A percentile compares a stretch with the other conserved stretches of the same genome.
phyloP scores from a whole-genome alignment of 2,329 filamentous ascomycete species.

The Scedosporium minutisporum region DNA sequence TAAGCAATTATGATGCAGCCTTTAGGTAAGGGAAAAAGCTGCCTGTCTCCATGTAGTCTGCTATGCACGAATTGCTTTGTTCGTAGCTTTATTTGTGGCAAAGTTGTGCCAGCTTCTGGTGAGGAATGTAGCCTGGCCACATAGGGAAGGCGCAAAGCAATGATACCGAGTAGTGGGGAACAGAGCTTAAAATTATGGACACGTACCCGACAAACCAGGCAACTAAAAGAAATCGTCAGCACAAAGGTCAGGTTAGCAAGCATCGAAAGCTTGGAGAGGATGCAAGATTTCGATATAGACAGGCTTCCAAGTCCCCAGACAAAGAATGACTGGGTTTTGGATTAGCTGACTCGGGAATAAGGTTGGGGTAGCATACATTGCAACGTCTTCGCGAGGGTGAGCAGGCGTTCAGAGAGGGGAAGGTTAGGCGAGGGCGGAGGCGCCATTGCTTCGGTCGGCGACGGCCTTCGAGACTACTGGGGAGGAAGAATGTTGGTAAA shows the following conservation, averaged over 20 bases:
- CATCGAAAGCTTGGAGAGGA: background rate
- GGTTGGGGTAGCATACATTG: slow-evolving; percentile 60
- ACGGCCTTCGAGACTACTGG: background rate
- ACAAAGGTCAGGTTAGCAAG: slow-evolving; percentile 13
- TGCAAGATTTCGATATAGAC: background rate
- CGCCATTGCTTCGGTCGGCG: slow-evolving; percentile 7
- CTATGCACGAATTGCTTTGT: no score
- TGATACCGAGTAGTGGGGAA: background rate
- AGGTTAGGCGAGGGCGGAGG: slow-evolving; percentile 52
- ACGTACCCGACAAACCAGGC: slow-evolving; percentile 77
- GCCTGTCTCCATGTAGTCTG: no score
- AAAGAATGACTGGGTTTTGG: background rate
- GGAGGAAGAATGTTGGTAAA: background rate
- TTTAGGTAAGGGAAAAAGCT: background rate
- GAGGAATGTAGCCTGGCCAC: background rate
- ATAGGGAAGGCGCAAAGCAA: slow-evolving; percentile 2
- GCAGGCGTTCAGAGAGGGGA: slow-evolving; percentile 64
- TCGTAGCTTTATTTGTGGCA: no score
- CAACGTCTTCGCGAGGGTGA: slow-evolving; percentile 75
- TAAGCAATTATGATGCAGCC: background rate
- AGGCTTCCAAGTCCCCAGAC: background rate
- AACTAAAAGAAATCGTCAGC: slow-evolving; percentile 38
- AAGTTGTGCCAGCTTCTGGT: background rate
- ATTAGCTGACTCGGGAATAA: background rate
- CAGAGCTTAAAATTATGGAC: slow-evolving; percentile 1